A percentile compares a stretch with the other conserved stretches of the same genome.
Conservation (phyloP, 345 rosid genomes). For the Syzygium aqueum region DNA sequence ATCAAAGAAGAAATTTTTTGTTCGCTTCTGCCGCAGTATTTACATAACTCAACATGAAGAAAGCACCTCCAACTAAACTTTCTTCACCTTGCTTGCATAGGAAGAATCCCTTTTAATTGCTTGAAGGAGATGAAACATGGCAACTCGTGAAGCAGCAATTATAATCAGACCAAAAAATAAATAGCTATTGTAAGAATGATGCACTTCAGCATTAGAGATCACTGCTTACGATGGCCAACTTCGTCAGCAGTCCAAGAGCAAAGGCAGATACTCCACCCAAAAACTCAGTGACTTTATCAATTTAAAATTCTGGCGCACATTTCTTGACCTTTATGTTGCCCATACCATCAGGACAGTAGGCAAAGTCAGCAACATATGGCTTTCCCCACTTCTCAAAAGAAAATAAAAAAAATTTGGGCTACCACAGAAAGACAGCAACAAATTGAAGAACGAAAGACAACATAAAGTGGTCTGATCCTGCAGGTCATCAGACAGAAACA, state of each 20-base stretch:
- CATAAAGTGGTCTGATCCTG: not conserved
- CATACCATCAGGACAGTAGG: constrained; percentile 76
- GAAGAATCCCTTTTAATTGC: constrained; percentile 85
- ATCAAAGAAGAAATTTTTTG: constrained; percentile 16
- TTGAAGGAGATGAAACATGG: constrained; percentile 13
- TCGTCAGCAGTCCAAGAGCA: constrained; percentile 89
- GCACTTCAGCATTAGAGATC: not conserved
- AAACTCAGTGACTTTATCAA: constrained; percentile 58
- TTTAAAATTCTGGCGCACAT: constrained; percentile 64
- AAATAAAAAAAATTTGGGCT: constrained; percentile 3
- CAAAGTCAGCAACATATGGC: constrained; percentile 69
- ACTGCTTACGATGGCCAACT: constrained; percentile 62
- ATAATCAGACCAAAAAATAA: not conserved
- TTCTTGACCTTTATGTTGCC: constrained; percentile 61
- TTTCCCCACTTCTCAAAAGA: constrained; percentile 50
- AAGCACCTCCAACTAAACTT: constrained; percentile 81
- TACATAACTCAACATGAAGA: constrained; percentile 81
- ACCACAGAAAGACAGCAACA: not conserved
- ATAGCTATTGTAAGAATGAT: not conserved
- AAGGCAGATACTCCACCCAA: constrained; percentile 84
- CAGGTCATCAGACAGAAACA: not conserved
- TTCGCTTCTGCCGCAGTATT: constrained; percentile 93
- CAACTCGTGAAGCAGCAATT: not conserved
- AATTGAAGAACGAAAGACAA: not conserved
- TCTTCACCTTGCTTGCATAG: constrained; percentile 90